phyloP scores from a whole-genome alignment of 768 basidiomycete species.

The Zangia roseola region DNA sequence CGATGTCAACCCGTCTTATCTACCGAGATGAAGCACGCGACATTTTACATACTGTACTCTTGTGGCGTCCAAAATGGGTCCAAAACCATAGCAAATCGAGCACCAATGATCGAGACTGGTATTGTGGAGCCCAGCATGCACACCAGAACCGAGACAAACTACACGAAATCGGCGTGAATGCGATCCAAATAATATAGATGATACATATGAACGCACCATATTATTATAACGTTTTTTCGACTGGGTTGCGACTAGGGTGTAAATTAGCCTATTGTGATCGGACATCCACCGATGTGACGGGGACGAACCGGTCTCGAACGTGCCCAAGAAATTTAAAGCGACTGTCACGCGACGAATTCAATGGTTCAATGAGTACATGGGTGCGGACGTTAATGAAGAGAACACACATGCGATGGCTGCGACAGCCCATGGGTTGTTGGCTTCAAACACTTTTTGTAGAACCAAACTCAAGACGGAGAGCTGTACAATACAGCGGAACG shows the following conservation, averaged over 20 bases:
- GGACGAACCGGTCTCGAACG: slow-evolving; percentile 67
- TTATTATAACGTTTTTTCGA: slow-evolving; percentile 68
- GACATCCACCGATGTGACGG: not conserved
- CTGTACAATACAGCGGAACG: slow-evolving; percentile 74
- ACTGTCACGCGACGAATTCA: slow-evolving; percentile 34
- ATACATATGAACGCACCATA: slow-evolving; percentile 53
- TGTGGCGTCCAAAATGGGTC: slow-evolving; percentile 82
- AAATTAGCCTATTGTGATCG: not conserved
- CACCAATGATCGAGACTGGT: slow-evolving; percentile 75
- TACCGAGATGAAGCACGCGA: slow-evolving; percentile 18
- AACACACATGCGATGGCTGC: slow-evolving; percentile 68
- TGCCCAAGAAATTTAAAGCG: slow-evolving; percentile 72
- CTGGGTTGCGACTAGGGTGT: slow-evolving; percentile 68
- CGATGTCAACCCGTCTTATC: not conserved
- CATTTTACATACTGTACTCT: slow-evolving; percentile 56
- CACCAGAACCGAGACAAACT: slow-evolving; percentile 63
- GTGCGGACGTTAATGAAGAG: not conserved
- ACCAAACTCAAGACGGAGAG: slow-evolving; percentile 70
- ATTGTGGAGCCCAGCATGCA: slow-evolving; percentile 76
- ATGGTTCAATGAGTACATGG: not conserved
- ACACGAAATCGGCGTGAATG: slow-evolving; percentile 8
- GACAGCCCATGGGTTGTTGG: slow-evolving; percentile 72
- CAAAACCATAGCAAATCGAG: slow-evolving; percentile 71
- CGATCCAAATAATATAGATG: not conserved
- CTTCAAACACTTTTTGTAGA: slow-evolving; percentile 72